A percentile compares a stretch with the other conserved stretches of the same genome.
phyloP scores from a whole-genome alignment of 2,329 filamentous ascomycete species.

The Elsinoe australis region DNA sequence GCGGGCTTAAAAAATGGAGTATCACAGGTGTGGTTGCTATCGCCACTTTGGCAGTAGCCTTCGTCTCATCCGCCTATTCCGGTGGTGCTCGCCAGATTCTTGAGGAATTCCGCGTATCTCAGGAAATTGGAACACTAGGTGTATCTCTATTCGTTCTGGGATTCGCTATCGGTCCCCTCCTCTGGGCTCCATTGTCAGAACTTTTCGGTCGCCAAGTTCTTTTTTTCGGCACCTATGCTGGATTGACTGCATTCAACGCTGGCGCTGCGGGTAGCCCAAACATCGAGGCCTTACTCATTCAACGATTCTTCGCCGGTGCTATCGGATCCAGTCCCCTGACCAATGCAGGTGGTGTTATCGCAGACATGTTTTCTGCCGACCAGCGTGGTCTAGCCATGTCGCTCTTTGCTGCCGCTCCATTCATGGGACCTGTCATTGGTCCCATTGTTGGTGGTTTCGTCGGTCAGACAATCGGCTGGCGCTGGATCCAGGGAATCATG shows the following conservation, averaged over 20 bases:
- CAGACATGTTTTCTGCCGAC: constrained; percentile 39
- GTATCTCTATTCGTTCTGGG: constrained; percentile 58
- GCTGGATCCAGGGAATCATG: constrained; percentile 59
- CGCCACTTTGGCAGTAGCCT: constrained; percentile 60
- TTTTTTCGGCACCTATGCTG: constrained; percentile 32
- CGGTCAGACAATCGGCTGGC: constrained; percentile 55
- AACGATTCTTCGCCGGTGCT: constrained; percentile 40
- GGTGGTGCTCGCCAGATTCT: constrained; percentile 51
- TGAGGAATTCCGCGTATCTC: constrained; percentile 45
- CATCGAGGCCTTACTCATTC: constrained; percentile 38
- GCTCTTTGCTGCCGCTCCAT: constrained; percentile 59
- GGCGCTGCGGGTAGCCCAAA: constrained; percentile 38
- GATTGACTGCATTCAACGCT: constrained; percentile 36
- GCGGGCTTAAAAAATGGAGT: constrained; percentile 53
- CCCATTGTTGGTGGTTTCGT: constrained; percentile 69
- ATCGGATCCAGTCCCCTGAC: constrained; percentile 40
- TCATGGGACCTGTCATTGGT: constrained; percentile 57
- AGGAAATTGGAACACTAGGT: constrained; percentile 52
- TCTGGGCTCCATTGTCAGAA: constrained; percentile 58
- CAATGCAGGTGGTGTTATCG: constrained; percentile 42
- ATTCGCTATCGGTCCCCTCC: constrained; percentile 49
- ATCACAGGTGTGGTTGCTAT: constrained; percentile 57
- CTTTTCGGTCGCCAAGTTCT: constrained; percentile 45
- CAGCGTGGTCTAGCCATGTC: constrained; percentile 48
- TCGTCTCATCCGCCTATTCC: constrained; percentile 61